Conservation (phyloP, 495 filamentous ascomycete species). For the Penicillium egyptiacum region DNA sequence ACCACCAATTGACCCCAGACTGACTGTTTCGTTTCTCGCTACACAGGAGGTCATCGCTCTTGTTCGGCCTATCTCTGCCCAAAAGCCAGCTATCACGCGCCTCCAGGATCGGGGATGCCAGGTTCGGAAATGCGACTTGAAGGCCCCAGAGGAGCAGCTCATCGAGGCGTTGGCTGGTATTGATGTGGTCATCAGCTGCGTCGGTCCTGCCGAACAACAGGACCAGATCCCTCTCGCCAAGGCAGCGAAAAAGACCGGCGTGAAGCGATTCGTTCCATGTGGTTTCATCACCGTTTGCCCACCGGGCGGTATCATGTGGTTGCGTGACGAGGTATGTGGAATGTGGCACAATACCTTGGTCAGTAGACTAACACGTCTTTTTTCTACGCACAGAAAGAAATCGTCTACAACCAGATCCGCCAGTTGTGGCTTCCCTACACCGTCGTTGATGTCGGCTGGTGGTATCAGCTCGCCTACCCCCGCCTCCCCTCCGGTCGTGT, state of each 20-base stretch:
- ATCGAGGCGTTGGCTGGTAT: slow-evolving; percentile 46
- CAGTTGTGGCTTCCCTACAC: slow-evolving; percentile 56
- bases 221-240: slow-evolving; percentile 54
- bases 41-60: slow-evolving; percentile 51
- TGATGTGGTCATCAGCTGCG: slow-evolving; percentile 55
- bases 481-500: slow-evolving; percentile 52
- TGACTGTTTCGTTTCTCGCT: slow-evolving; percentile 8
- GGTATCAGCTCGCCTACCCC: slow-evolving; percentile 56
- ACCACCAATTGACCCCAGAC: not conserved
- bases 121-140: slow-evolving; percentile 49
- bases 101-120: slow-evolving; percentile 48
- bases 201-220: slow-evolving; percentile 46
- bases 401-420: slow-evolving; percentile 55
- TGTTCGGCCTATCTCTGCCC: slow-evolving; percentile 47
- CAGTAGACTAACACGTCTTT: slow-evolving; percentile 16
- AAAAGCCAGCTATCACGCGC: slow-evolving; percentile 45
- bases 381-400: slow-evolving; percentile 47
- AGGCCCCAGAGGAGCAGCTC: slow-evolving; percentile 46
- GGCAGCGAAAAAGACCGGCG: slow-evolving; percentile 55
- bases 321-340: slow-evolving; percentile 45
- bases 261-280: slow-evolving; percentile 60
- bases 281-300: slow-evolving; percentile 51
- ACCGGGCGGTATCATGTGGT: slow-evolving; percentile 48
- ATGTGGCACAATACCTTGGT: not conserved
- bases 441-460: slow-evolving; percentile 62